Conservation (phyloP, 345 rosid species). For the Euphorbia lathyris region DNA sequence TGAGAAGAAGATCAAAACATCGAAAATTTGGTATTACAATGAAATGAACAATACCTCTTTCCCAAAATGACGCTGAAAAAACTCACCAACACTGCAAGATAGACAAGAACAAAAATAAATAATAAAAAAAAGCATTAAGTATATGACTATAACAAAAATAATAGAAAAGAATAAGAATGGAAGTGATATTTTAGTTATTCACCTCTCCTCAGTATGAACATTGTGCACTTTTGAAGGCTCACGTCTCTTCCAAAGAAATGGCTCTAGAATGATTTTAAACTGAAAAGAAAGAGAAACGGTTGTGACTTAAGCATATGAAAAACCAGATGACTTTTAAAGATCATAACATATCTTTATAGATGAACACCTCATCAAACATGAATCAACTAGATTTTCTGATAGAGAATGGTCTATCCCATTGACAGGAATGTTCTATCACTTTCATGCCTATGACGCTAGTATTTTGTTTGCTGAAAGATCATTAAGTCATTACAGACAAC, state of each 20-base stretch:
- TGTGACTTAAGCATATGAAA: neutral
- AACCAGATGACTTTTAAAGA: neutral
- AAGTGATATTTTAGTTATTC: conserved; percentile 2
- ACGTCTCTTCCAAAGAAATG: conserved; percentile 67
- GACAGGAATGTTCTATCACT: neutral
- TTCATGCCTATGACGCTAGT: neutral
- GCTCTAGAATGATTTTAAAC: conserved; percentile 68
- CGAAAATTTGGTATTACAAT: neutral
- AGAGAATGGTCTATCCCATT: too few relatives aligned
- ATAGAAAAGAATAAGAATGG: neutral
- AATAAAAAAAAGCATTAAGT: conserved; percentile 2
- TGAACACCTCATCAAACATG: neutral
- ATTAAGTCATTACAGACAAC: neutral
- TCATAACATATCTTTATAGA: neutral
- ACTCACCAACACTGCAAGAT: conserved; percentile 62
- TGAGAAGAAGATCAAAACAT: neutral
- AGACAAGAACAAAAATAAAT: conserved; percentile 9
- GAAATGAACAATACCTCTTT: conserved; percentile 54
- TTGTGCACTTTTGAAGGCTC: conserved; percentile 39
- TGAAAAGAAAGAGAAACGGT: conserved; percentile 29
- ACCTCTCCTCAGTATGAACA: conserved; percentile 51
- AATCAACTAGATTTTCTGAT: neutral
- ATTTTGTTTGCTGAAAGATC: neutral
- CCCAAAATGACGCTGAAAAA: conserved; percentile 83
- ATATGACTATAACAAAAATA: conserved; percentile 1